These are phyloP conservation scores for Vanrija sp. DNA, from an alignment of 1,284 basidiomycete species.

Conservation along the genomic window DNA sequence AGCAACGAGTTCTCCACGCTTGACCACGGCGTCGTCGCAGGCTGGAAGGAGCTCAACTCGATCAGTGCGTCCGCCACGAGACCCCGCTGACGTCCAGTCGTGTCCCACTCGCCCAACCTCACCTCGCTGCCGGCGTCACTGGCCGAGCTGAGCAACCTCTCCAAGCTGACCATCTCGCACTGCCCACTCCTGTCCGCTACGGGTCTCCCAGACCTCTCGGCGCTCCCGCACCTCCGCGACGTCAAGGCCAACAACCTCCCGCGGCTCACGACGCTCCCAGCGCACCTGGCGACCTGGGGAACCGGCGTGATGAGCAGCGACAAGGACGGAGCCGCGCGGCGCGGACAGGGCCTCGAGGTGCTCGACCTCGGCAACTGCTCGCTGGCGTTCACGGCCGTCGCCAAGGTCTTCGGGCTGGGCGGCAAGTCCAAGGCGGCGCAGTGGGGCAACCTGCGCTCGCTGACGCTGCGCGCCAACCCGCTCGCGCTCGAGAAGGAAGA, in stretches of 20 bases:
- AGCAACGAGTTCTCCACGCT: conserved; percentile 39
- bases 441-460: conserved; percentile 26
- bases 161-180: conserved; percentile 45
- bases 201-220: conserved; percentile 35
- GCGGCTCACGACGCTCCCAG: conserved; percentile 30
- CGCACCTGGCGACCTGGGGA: conserved; percentile 36
- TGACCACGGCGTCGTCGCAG: conserved; percentile 24
- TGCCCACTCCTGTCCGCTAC: conserved; percentile 33
- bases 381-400: conserved; percentile 24
- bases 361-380: conserved; percentile 45
- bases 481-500: conserved; percentile 27
- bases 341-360: conserved; percentile 40
- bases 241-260: conserved; percentile 45
- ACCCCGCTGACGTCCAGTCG: conserved; percentile 23
- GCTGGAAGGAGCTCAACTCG: conserved; percentile 43
- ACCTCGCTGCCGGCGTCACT: conserved; percentile 25
- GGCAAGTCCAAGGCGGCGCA: conserved; percentile 3
- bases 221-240: conserved; percentile 41
- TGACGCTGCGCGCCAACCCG: conserved; percentile 43
- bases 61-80: conserved; percentile 28
- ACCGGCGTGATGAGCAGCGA: conserved; percentile 30
- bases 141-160: conserved; percentile 26
- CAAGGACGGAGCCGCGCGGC: not conserved
- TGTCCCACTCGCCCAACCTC: conserved; percentile 43
- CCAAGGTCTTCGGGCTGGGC: conserved; percentile 20